Evolutionary conservation across 495 filamentous ascomycete species (phyloP), one percentile per base, ranked within the genome.

Genomic region (Cercophora newfieldiana): DNA sequence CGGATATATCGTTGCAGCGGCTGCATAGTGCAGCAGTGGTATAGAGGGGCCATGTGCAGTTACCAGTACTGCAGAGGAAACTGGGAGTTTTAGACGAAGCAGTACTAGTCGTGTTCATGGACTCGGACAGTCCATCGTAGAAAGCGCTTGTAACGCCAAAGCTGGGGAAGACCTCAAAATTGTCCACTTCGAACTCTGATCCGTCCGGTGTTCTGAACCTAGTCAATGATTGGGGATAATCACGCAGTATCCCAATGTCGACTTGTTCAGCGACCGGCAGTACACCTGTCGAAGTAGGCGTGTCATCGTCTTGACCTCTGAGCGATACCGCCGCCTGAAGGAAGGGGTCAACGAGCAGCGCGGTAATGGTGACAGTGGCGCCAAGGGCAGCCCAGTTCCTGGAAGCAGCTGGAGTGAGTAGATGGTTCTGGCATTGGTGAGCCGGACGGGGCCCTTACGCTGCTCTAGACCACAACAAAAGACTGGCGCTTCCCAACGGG

Each of bases 351-450:
- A 59, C 56, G n/a, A 59, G 29, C 7, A 59, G 30, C n/a, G 56
- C n/a, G 16, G 24, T 59, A 30, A 59, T 59, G 30, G 56, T 59
- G 22, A 59, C 56, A 24, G 37, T 19, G 25, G 56, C 56, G 0
- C 56, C 56, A 16, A 59, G 56, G 26, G 29, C 18, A n/a, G 56
- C 56, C 56, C 56, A 59, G 56, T 59, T 59, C 26, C 56, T 59
- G n/a, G 7, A 33, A 12, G 1, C 29, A 19, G 26, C 7, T 30
- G 1, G 3, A 55, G n/a, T 37, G n/a, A 33, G 56, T 33, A 16
- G 10, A 2, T 18, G 26, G 2, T 31, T 1, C 6, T 31, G 26
- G 30, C 7, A 7, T 18, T 31, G n/a, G 21, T 6, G 16, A 7
- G n/a, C 16, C 16, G 14, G 7, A n/a, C 29, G 26, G n/a, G 24